Evolutionary conservation across 805 yeast species (phyloP), one percentile per base, ranked within the genome.

Genomic region (Saccharomycopsis sp.): DNA sequence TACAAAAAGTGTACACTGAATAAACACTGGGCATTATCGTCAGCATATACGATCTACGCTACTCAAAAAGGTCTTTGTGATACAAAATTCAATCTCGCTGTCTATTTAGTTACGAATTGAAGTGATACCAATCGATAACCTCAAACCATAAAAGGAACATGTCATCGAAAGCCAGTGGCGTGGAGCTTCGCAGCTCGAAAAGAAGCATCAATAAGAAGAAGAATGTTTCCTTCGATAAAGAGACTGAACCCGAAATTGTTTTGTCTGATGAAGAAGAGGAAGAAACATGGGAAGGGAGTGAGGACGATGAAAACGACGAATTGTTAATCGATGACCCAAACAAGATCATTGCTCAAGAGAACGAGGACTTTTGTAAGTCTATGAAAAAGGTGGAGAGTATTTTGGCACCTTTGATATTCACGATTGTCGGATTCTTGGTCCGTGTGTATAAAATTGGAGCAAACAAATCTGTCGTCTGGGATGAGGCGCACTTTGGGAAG

Each of bases 401-500:
- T 62, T 65, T 81, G 55, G 84, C 82, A 37, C 87, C 91, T n/a
- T 64, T 86, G 2, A 52, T 83, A 21, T 78, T 91, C 67, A 91
- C 97, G 0, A 59, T 79, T 1, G 62, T 85, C 18, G 84, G 94
- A 8, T 87, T 91, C 65, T 79, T 78, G 61, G 79, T 89, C 48
- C 81, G 98, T 65, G 81, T 91, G 70, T 84, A 88, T 73, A 76
- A 79, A 61, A 86, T 92, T 64, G 87, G 88, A 56, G 75, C 79
- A 57, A 87, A 89, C 61, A 76, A 80, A 57, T 77, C 79, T 57
- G 97, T 94, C 34, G 94, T 94, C 52, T 91, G 97, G 97, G 97
- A 91, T 73, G 97, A 91, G 70, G 97, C 97, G 47, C 97, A 91
- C 75, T 92, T 92, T 71, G 99, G 97, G 54, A 94, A 92, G 70